Conservation (phyloP, 2,329 filamentous ascomycete genomes). For the Fusarium albosuccineum region DNA sequence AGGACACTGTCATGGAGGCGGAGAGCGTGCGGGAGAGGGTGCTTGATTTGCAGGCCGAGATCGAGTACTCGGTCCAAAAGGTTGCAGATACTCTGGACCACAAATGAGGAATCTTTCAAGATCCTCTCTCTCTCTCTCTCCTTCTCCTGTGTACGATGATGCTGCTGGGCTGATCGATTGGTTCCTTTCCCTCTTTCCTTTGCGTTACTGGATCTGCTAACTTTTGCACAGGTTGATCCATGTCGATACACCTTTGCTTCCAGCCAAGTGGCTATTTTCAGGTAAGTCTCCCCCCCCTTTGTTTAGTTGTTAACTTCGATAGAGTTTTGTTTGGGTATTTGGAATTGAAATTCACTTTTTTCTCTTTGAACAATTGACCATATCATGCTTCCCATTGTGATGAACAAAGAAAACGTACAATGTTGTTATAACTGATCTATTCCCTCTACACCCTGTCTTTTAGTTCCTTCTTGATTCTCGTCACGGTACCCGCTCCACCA, state of each 20-base stretch:
- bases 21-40: not conserved
- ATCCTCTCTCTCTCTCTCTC: too few relatives aligned
- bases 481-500: constrained; percentile 73
- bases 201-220: too few relatives aligned
- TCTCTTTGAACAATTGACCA: constrained; percentile 6
- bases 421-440: constrained; percentile 39
- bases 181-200: too few relatives aligned
- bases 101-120: not conserved
- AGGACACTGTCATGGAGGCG: not conserved
- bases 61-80: not conserved
- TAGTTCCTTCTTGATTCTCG: constrained; percentile 75
- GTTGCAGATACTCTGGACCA: not conserved
- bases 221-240: too few relatives aligned
- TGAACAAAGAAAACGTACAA: constrained; percentile 39
- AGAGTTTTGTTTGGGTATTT: too few relatives aligned
- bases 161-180: too few relatives aligned
- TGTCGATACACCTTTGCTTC: too few relatives aligned
- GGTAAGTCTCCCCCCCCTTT: not conserved
- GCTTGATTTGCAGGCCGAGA: not conserved
- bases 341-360: not conserved
- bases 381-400: constrained; percentile 17
- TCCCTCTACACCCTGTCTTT: constrained; percentile 54
- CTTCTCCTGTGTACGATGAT: not conserved
- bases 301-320: not conserved
- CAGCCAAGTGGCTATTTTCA: not conserved